phyloP scores from a whole-genome alignment of 2,329 filamentous ascomycete genomes.

The Diplodia sapinea region DNA sequence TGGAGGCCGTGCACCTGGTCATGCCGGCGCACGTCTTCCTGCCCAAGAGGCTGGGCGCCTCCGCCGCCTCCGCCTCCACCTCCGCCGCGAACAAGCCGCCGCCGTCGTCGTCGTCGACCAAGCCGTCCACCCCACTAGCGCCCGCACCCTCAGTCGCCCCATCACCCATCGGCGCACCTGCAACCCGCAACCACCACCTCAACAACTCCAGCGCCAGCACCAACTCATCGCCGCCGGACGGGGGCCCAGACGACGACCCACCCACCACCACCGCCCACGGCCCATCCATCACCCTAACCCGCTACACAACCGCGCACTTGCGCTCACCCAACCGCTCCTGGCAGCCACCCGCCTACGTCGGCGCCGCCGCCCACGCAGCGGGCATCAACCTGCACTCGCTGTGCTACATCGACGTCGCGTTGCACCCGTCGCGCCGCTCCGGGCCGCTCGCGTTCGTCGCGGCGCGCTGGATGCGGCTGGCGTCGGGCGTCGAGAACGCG shows the following conservation, averaged over 20 bases:
- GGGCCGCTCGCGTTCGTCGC: neutral
- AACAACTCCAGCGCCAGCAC: neutral
- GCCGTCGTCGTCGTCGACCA: too few species aligned
- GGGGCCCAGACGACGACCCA: neutral
- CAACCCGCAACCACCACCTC: too few species aligned
- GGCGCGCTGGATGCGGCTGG: neutral
- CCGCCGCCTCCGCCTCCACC: too few species aligned
- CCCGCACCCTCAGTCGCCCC: too few species aligned
- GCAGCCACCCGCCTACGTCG: neutral
- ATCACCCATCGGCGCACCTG: too few species aligned
- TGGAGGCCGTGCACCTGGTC: neutral
- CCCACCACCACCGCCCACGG: neutral
- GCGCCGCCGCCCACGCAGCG: neutral
- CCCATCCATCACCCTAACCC: neutral
- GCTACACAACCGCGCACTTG: neutral
- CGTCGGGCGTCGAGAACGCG: neutral
- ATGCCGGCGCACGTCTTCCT: neutral
- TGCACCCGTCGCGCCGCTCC: neutral
- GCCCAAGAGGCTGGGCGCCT: neutral
- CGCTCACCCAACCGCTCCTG: neutral
- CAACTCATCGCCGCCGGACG: neutral
- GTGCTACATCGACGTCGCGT: neutral
- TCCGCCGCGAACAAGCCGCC: too few species aligned
- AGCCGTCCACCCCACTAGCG: too few species aligned
- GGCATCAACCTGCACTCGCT: neutral